Percentiles rank a stretch among this genome's conserved stretches.
Conservation (phyloP, 2,329 filamentous ascomycete species). For the Exophiala sp. region DNA sequence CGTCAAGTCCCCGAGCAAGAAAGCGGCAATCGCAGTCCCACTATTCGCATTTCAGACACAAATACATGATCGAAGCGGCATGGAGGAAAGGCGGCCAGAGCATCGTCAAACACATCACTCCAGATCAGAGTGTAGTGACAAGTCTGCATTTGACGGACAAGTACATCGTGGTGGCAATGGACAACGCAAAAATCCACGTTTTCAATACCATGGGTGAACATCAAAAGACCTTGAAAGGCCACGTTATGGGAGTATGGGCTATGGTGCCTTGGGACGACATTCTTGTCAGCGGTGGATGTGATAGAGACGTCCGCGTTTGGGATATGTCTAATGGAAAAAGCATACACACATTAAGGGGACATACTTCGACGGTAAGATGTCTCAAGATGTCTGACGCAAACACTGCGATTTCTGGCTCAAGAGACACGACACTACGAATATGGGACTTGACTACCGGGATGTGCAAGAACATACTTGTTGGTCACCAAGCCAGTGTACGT, state of each 20-base stretch:
- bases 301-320: constrained; percentile 95
- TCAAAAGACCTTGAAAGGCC: constrained; percentile 84
- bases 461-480: constrained; percentile 87
- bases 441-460: constrained; percentile 90
- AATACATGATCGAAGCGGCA: constrained; percentile 93
- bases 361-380: constrained; percentile 94
- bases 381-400: constrained; percentile 95
- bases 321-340: constrained; percentile 83
- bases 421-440: constrained; percentile 89
- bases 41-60: constrained; percentile 95
- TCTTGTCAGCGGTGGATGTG: constrained; percentile 91
- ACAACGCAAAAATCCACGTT: constrained; percentile 98
- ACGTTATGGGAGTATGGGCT: constrained; percentile 99
- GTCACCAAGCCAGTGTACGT: constrained; percentile 91
- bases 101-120: constrained; percentile 82
- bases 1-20: constrained; percentile 30
- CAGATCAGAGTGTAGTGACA: constrained; percentile 94
- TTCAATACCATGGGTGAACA: constrained; percentile 89
- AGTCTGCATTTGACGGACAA: constrained; percentile 90
- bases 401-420: constrained; percentile 92
- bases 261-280: constrained; percentile 98
- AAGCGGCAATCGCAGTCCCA: constrained; percentile 73
- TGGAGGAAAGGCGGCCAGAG: constrained; percentile 90
- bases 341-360: constrained; percentile 80
- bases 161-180: constrained; percentile 94